Evolutionary conservation across 805 yeast genomes (phyloP).

Genomic region (Scheffersomyces spartinae): DNA sequence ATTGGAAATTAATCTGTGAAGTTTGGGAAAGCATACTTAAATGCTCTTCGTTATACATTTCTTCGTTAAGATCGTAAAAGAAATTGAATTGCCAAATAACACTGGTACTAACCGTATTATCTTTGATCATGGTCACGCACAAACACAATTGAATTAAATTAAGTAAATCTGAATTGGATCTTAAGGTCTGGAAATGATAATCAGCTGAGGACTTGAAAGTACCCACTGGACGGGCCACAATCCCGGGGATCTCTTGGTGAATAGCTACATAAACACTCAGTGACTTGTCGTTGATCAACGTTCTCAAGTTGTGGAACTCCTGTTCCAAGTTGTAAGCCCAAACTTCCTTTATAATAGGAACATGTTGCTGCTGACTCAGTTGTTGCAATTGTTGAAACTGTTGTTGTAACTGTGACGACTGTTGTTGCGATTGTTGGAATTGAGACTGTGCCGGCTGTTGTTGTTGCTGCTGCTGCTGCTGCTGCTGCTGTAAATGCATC

Average conservation of each 20-base stretch:
- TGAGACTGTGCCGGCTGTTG: conserved; percentile 1
- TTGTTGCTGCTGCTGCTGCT: too few species aligned
- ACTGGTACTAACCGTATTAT: conserved; percentile 47
- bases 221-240: conserved; percentile 93
- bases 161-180: conserved; percentile 81
- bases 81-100: conserved; percentile 97
- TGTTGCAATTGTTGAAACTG: conserved; percentile 2
- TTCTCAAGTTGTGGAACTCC: conserved; percentile 53
- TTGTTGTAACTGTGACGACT: conserved; percentile 3
- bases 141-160: conserved; percentile 66
- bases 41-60: conserved; percentile 84
- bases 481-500: too few species aligned
- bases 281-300: conserved; percentile 40
- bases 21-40: conserved; percentile 68
- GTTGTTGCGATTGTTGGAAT: conserved; percentile 7
- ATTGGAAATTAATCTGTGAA: conserved; percentile 66
- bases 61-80: conserved; percentile 59
- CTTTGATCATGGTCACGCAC: conserved; percentile 26
- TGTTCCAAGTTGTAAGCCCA: conserved; percentile 61
- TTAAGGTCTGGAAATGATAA: conserved; percentile 90
- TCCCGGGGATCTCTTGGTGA: conserved; percentile 93
- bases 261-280: conserved; percentile 44
- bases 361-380: conserved; percentile 16
- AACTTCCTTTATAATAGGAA: conserved; percentile 56
- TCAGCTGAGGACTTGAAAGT: conserved; percentile 80